Percentiles rank a stretch among this genome's conserved stretches.
These are phyloP conservation scores for Bryoglossum gracile DNA, from an alignment of 495 filamentous ascomycete genomes.

Conservation along the genomic window DNA sequence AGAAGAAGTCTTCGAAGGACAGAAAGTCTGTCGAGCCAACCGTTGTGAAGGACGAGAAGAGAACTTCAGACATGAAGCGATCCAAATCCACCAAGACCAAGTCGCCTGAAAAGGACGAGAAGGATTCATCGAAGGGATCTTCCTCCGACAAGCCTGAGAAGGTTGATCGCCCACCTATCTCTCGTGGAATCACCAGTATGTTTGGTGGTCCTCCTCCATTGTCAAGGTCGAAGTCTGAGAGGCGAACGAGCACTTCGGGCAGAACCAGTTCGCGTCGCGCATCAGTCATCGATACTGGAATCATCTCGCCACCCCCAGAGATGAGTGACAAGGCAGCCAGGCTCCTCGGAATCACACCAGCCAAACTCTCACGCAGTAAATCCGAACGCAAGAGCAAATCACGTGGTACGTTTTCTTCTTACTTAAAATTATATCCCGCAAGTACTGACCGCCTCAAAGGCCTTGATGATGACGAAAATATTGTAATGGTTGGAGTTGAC, in stretches of 20 bases:
- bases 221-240: constrained; percentile 45
- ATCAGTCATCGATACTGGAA: constrained; percentile 37
- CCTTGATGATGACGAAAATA: constrained; percentile 25
- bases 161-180: constrained; percentile 27
- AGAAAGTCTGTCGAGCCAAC: constrained; percentile 31
- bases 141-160: constrained; percentile 37
- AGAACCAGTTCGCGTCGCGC: constrained; percentile 39
- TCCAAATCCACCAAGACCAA: constrained; percentile 31
- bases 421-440: constrained; percentile 12
- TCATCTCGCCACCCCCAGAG: constrained; percentile 43
- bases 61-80: constrained; percentile 25
- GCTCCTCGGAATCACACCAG: constrained; percentile 38
- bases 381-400: constrained; percentile 31
- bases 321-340: constrained; percentile 48
- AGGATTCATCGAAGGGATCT: constrained; percentile 32
- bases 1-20: constrained; percentile 35
- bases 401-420: constrained; percentile 13
- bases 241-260: constrained; percentile 30
- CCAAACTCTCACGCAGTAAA: constrained; percentile 28
- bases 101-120: constrained; percentile 27
- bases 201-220: constrained; percentile 45
- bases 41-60: constrained; percentile 32
- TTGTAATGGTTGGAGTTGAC: constrained; percentile 21
- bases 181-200: constrained; percentile 37
- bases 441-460: constrained; percentile 12